Evolutionary conservation across 2,329 filamentous ascomycete species (phyloP).

Genomic region (Alternaria arbusti): DNA sequence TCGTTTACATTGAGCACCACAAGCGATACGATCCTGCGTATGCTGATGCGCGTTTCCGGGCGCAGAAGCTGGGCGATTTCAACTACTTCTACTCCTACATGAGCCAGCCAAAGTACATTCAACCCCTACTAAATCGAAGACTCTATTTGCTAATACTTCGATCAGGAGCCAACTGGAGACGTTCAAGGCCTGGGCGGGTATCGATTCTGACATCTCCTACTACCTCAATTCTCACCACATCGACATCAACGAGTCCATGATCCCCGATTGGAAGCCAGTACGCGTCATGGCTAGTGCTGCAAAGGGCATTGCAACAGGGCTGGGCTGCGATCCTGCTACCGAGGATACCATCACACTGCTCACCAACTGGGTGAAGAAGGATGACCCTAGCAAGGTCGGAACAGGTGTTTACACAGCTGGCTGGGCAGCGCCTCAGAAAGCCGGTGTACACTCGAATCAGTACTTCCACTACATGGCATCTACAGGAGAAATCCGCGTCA

Average conservation of each 20-base stretch:
- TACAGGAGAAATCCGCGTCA: conserved; percentile 83
- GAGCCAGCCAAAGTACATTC: conserved; percentile 67
- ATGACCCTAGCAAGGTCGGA: conserved; percentile 71
- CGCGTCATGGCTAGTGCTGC: conserved; percentile 80
- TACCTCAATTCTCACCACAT: conserved; percentile 96
- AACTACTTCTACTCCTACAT: conserved; percentile 99
- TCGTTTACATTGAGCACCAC: conserved; percentile 95
- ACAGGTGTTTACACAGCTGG: conserved; percentile 92
- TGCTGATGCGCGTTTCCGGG: conserved; percentile 81
- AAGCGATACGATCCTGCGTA: conserved; percentile 96
- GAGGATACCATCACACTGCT: conserved; percentile 94
- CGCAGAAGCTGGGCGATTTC: conserved; percentile 83
- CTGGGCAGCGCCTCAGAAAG: conserved; percentile 91
- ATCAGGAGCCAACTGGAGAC: conserved; percentile 90
- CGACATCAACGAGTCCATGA: conserved; percentile 92
- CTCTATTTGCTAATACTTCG: conserved; percentile 68
- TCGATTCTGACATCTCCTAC: conserved; percentile 92
- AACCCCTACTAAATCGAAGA: conserved; percentile 48
- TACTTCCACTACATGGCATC: conserved; percentile 94
- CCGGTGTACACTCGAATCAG: conserved; percentile 95
- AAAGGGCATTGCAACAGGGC: conserved; percentile 75
- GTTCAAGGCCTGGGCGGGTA: conserved; percentile 92
- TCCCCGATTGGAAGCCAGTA: conserved; percentile 77
- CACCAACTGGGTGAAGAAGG: conserved; percentile 83
- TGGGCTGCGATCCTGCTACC: conserved; percentile 80